A percentile compares a stretch with the other conserved stretches of the same genome.
These are phyloP conservation scores for Pythium oligandrum DNA, from an alignment of 352 stramenopile species.

Conservation along the genomic window DNA sequence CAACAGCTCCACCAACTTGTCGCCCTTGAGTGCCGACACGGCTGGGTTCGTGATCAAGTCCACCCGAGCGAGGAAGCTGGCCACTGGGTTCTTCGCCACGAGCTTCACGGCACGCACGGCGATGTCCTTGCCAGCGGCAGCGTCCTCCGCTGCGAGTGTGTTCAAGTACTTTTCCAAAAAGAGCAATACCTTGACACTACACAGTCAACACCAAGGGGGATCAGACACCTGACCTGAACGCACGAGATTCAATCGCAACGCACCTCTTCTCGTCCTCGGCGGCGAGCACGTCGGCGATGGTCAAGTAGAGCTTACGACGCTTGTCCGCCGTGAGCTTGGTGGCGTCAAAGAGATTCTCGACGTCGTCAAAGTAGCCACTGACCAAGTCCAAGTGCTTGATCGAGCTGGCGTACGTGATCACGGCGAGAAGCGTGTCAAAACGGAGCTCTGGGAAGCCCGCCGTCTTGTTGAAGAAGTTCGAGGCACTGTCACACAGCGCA, in stretches of 20 bases:
- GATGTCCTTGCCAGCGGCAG: conserved; percentile 60
- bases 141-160: conserved; percentile 55
- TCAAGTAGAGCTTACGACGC: conserved; percentile 55
- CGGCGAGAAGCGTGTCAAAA: conserved; percentile 57
- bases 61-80: conserved; percentile 87
- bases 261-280: conserved; percentile 27
- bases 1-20: conserved; percentile 81
- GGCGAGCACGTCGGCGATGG: conserved; percentile 63
- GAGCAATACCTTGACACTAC: conserved; percentile 48
- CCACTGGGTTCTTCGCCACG: conserved; percentile 87
- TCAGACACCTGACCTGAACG: neutral
- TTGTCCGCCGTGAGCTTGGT: conserved; percentile 40
- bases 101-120: conserved; percentile 78
- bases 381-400: conserved; percentile 61
- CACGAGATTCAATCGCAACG: neutral
- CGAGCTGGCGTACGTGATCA: conserved; percentile 53
- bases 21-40: conserved; percentile 69
- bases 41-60: conserved; percentile 79
- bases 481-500: conserved; percentile 24
- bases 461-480: conserved; percentile 75
- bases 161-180: conserved; percentile 76
- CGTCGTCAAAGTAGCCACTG: conserved; percentile 61
- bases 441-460: conserved; percentile 49
- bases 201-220: neutral
- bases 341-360: conserved; percentile 50